Base-by-base conservation (phyloP, 164 flowering plant genomes). In the Dillenia turbinata region DNA sequence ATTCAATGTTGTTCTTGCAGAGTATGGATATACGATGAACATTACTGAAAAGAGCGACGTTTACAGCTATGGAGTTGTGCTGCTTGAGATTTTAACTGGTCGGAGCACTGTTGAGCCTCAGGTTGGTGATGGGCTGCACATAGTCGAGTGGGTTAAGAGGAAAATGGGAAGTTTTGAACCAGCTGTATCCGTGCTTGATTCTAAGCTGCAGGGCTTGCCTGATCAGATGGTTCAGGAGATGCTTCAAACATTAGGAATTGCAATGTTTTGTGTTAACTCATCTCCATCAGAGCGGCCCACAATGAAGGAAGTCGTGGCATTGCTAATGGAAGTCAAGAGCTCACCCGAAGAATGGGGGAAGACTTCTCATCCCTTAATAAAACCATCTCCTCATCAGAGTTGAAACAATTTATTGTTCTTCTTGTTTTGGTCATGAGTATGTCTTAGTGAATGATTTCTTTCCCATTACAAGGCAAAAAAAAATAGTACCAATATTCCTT, bases 41-140 rank as follows among this genome's bases (percentile, higher is more conserved):
- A 95, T 95, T 69, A 90, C 99, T 17, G 97, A 92, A 73, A 95
- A 92, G 87, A 92, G 98, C 40, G 99, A 95, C 63, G 99, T 95
- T 17, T 95, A 92, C 76, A 95, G 98, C 61, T 95, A 84, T 63
- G 99, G 99, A 10, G 97, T 95, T 49, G 99, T 93, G 8, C 54
- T 93, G 61, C 73, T 93, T 26, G 94, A 93, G 76, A 83, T 93
- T 14, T 77, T 93, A 49, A 90, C 87, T 22, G 97, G 99, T 15
- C 83, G 96, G 9, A 85, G 86, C 44, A 94, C 96, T 0, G 80
- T 93, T 7, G 86, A 88, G 66, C 61, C 87, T 1, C 84, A 77
- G 22, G 64, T 81, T 9, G 88, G 83, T 0, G 97, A 87, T 50
- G 97, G 98, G 7, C 77, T 76, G 26, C 98, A 93, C 77, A 88